phyloP scores from a whole-genome alignment of 768 basidiomycete genomes.

The Termitomyces sp. region DNA sequence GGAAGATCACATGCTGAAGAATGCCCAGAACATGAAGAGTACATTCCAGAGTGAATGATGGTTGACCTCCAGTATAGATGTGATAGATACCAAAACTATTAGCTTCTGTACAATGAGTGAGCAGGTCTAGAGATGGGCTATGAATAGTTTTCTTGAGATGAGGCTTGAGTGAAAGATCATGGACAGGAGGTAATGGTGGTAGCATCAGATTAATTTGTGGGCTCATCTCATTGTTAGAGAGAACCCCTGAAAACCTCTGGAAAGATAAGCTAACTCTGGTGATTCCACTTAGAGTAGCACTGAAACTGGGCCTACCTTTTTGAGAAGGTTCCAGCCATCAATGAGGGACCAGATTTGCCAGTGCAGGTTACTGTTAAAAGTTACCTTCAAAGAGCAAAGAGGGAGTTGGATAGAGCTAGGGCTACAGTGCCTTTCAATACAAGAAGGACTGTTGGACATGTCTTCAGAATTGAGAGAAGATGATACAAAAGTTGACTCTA shows the following conservation, averaged over 20 bases:
- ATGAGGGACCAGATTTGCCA: no score
- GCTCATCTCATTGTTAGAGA: no score
- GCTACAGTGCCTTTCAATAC: no score
- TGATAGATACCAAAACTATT: constrained; percentile 11
- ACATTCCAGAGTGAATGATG: constrained; percentile 7
- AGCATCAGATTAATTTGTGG: not conserved
- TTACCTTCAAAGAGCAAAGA: not conserved
- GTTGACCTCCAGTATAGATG: constrained; percentile 2
- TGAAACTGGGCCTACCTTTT: no score
- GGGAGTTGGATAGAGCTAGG: not conserved
- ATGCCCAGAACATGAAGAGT: no score
- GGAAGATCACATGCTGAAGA: no score
- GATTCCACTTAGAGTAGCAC: no score
- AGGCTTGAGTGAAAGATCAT: not conserved
- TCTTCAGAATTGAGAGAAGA: not conserved
- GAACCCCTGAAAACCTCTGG: no score
- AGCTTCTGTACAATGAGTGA: not conserved
- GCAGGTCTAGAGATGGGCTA: not conserved
- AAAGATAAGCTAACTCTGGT: no score
- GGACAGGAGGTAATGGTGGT: not conserved
- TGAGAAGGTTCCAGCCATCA: not conserved
- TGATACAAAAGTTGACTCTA: not conserved
- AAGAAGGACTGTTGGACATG: not conserved
- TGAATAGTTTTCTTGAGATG: not conserved
- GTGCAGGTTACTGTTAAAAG: no score